phyloP scores from a whole-genome alignment of 306 rosid genomes.

The Acacia confusa region DNA sequence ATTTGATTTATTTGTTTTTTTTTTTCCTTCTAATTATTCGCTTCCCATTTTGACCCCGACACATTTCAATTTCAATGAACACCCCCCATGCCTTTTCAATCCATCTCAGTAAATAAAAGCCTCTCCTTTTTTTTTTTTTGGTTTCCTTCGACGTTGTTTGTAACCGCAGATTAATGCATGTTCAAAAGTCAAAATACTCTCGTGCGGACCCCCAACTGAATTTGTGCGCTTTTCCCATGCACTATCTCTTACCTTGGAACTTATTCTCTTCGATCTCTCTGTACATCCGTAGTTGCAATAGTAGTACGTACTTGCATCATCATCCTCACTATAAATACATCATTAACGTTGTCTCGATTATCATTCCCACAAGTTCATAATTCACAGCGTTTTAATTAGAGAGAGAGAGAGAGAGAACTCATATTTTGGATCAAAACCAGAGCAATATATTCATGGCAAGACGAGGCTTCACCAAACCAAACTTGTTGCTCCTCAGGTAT shows the following conservation, averaged over 20 bases:
- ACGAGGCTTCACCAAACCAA: slow-evolving; percentile 36
- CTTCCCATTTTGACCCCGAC: not conserved
- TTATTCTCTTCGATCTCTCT: not conserved
- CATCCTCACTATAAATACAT: slow-evolving; percentile 25
- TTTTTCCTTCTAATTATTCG: not conserved
- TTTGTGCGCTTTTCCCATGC: not conserved
- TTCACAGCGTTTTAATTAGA: not conserved
- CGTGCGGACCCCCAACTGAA: not conserved
- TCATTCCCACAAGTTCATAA: not conserved
- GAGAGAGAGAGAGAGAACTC: not conserved
- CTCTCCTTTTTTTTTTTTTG: not conserved
- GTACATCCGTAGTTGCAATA: not conserved
- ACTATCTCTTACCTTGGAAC: not conserved
- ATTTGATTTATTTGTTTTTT: not conserved
- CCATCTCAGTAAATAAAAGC: not conserved
- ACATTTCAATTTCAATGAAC: not conserved
- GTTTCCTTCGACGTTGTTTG: not conserved
- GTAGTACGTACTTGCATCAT: not conserved
- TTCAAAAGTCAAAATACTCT: not conserved
- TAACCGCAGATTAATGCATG: slow-evolving; percentile 26
- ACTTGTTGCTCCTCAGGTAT: slow-evolving; percentile 37
- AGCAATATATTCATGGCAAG: not conserved
- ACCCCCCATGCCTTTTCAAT: not conserved
- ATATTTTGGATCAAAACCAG: not conserved
- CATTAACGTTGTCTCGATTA: not conserved